Base-by-base conservation (phyloP, 2,329 filamentous ascomycete genomes). In the Trichoderma sp. region DNA sequence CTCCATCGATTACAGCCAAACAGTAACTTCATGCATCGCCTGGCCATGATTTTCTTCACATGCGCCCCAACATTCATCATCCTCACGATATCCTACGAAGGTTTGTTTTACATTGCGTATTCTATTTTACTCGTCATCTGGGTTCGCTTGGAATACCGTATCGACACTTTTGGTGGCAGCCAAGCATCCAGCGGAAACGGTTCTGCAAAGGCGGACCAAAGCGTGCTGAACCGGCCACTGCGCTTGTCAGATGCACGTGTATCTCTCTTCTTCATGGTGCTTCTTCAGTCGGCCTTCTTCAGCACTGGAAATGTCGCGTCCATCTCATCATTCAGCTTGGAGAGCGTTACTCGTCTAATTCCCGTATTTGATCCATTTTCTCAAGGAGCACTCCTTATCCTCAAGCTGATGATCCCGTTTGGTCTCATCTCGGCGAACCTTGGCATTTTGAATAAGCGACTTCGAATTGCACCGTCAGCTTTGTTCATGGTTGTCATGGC, bases 201-300 rank as follows among this genome's bases (percentile, higher is more conserved):
- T 14, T 52, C 31, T 21, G 49, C 11, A 37, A 68, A 64, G 57
- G 33, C 70, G n/a, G 43, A 63, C 24, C 69, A 72, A 66, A 49
- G 72, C 75, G 1, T 35, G 73, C 73, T 62, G 53, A 84, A 83
- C 81, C 91, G 95, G 53, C 84, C 91, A 0, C 85, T 98, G 60
- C 89, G 86, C 1, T 85, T 98, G 6, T 87, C 91, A n/a, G 96
- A 99, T 78, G 89, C 91, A 4, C 92, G 96, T 47, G 91, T 97
- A 43, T 91, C 93, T 1, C 87, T 99, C 7, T 98, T 98, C 84
- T 97, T 98, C 85, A 91, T 99, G 79, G 94, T 93, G 73, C 87
- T 99, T 49, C 86, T 99, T 6, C 96, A 99, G 80, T 95, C 94
- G 3, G 96, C 92, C 63, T 99, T 99, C 81, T 99, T 98, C 86